These are phyloP conservation scores for Cercospora beticola DNA, from an alignment of 2,329 filamentous ascomycete genomes.

Conservation along the genomic window DNA sequence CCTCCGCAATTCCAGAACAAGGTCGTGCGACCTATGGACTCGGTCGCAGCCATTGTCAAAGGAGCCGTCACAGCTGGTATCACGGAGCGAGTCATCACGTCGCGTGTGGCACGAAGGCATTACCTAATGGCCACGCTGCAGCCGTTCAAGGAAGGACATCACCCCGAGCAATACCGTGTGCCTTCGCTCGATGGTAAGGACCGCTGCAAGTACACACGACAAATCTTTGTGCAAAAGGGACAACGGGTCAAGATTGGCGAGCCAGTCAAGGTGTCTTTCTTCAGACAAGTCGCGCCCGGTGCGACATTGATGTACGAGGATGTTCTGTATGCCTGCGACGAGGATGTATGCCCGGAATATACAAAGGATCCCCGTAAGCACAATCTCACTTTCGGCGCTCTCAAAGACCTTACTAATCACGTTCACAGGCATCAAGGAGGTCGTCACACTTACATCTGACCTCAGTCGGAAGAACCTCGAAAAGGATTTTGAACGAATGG, in stretches of 20 bases:
- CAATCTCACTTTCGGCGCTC: neutral
- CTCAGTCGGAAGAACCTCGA: constrained; percentile 97
- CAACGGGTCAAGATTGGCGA: constrained; percentile 99
- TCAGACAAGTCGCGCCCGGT: constrained; percentile 94
- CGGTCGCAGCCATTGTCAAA: constrained; percentile 96
- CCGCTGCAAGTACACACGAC: constrained; percentile 95
- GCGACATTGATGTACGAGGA: constrained; percentile 99
- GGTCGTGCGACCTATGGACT: constrained; percentile 98
- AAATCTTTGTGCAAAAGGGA: constrained; percentile 98
- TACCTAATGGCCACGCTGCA: constrained; percentile 99
- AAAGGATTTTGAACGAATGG: constrained; percentile 99
- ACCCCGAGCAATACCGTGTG: constrained; percentile 96
- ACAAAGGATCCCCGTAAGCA: constrained; percentile 97
- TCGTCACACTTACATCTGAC: constrained; percentile 95
- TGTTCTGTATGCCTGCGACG: constrained; percentile 94
- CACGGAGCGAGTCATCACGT: constrained; percentile 92
- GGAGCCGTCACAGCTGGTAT: constrained; percentile 97
- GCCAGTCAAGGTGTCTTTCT: constrained; percentile 97
- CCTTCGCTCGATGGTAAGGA: constrained; percentile 96
- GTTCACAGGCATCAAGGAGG: constrained; percentile 87
- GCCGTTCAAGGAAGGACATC: constrained; percentile 97
- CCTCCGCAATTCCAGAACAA: constrained; percentile 98
- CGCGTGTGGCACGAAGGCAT: constrained; percentile 93
- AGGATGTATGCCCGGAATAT: constrained; percentile 97
- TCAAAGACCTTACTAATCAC: constrained; percentile 31